Base-by-base conservation (phyloP, 169 alveolate genomes). In the Babesia divergens region DNA sequence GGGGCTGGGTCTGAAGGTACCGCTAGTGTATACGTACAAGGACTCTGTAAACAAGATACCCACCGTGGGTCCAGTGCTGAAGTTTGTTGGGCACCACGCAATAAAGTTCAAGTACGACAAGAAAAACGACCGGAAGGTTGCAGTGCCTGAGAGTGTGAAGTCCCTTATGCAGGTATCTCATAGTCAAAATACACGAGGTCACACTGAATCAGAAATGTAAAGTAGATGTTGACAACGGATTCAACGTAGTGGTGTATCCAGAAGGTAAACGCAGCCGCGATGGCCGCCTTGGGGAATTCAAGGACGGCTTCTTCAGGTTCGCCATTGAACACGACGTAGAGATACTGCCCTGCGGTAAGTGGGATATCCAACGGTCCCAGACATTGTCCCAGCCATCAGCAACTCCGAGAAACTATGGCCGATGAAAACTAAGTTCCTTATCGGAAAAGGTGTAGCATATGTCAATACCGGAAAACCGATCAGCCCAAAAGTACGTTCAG, bases 261-360 rank as follows among this genome's bases (percentile, higher is more conserved):
- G 96, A 92, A 64, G 96, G 95, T 22, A 92, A 94, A 24, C 79
- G 96, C 37, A 76, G 91, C 44, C 62, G 59, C 67, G 81, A 65
- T 43, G 93, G 96, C n/a, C 64, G 84, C 26, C 88, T 92, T 24
- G 94, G 89, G 65, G 90, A 89, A 29, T 92, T 92, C 82, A 92
- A 80, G 74, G 81, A 91, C 65, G 96, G 96, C 24, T 92, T 92
- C 84, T 92, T 92, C 86, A 68, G 90, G 54, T 84, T 91, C 75
- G 94, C 96, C 29, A 66, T 87, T n/a, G 95, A 92, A 37, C 74
- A 91, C 43, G 92, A 84, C 44, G 58, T 66, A 59, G 92, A 87
- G 65, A 89, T 92, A 32, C 74, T 91, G 47, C 96, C 96, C 37
- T 83, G 91, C 47, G 94, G 89, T 84, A 65, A 69, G 35, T 0